Evolutionary conservation across 148 eudicot genomes (phyloP), one percentile per base, ranked within the genome.

Genomic region (Pouteria glomerata): DNA sequence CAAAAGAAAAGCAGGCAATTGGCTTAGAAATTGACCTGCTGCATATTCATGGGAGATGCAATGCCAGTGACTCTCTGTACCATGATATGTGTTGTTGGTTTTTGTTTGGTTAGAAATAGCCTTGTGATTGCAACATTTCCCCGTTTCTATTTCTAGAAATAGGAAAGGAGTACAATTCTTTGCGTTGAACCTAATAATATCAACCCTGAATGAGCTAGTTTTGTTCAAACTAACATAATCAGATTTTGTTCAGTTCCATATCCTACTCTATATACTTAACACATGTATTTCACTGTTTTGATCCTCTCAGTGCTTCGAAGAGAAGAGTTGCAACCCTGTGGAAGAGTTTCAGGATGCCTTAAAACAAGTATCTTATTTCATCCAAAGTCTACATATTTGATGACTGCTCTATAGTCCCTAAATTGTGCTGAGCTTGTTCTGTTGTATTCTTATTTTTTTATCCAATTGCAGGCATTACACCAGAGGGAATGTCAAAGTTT

Each of bases 301-400:
- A 52, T 73, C 21, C 60, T 34, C 23, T 41, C 70, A 75, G 79
- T 75, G 65, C 69, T 79, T 75, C 29, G 73, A 71, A 60, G 69
- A 75, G 58, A 71, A 70, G 50, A 75, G 69, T 52, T 71, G 57
- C 30, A 66, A 67, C 53, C 51, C 72, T 37, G 45, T 21, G n/a
- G 79, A 71, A 58, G 82, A 71, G 69, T 75, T 79, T 58, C 82
- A 79, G 55, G 61, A 77, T 66, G 80, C 76, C 55, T 72, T 77
- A 41, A 66, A 66, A 73, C 76, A 65, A 48, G 76, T 68, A 60
- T 56, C 14, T 59, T 65, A 14, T 26, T n/a, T 35, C 18, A 50
- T 37, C 61, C 33, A 18, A 31, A 30, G 26, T 56, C 47, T 37
- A 1, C 18, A 5, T 19, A 30, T 26, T 52, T 19, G 3, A 23